Conservation (phyloP, 2,329 filamentous ascomycete species). For the Podosphaera xanthii region DNA sequence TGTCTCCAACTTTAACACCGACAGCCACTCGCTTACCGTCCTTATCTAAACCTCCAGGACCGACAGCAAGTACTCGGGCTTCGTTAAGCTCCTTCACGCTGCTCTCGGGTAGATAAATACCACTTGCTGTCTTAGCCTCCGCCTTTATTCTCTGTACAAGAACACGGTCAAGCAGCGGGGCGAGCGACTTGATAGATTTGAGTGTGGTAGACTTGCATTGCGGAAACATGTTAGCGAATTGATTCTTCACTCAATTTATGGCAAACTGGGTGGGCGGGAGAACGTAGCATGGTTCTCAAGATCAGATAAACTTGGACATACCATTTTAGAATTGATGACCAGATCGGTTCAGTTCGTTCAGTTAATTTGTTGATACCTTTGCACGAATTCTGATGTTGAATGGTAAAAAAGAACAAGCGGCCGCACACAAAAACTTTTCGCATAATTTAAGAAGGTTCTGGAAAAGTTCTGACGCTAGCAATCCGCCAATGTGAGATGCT, state of each 20-base stretch:
- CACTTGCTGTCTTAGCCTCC: slow-evolving; percentile 84
- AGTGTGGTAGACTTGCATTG: slow-evolving; percentile 44
- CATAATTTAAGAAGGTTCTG: neutral
- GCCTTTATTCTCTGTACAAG: slow-evolving; percentile 96
- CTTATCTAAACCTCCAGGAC: slow-evolving; percentile 68
- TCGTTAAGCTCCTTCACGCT: slow-evolving; percentile 97
- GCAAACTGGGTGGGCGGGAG: too few relatives aligned
- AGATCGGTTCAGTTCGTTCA: neutral
- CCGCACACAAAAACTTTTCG: neutral
- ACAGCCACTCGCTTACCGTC: slow-evolving; percentile 73
- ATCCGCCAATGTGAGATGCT: neutral
- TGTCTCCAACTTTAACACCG: slow-evolving; percentile 66
- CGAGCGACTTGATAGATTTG: slow-evolving; percentile 87
- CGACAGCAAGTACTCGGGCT: slow-evolving; percentile 86
- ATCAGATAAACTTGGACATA: neutral
- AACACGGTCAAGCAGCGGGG: slow-evolving; percentile 90
- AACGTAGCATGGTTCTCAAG: neutral
- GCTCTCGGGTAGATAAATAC: slow-evolving; percentile 94
- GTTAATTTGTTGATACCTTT: neutral
- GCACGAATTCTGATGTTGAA: too few relatives aligned
- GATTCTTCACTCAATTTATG: neutral
- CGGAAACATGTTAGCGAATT: neutral
- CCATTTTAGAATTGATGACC: neutral
- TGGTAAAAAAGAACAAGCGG: too few relatives aligned
- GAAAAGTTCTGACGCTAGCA: neutral